Base-by-base conservation (phyloP, 768 basidiomycete species). In the Rhodotorula toruloides region DNA sequence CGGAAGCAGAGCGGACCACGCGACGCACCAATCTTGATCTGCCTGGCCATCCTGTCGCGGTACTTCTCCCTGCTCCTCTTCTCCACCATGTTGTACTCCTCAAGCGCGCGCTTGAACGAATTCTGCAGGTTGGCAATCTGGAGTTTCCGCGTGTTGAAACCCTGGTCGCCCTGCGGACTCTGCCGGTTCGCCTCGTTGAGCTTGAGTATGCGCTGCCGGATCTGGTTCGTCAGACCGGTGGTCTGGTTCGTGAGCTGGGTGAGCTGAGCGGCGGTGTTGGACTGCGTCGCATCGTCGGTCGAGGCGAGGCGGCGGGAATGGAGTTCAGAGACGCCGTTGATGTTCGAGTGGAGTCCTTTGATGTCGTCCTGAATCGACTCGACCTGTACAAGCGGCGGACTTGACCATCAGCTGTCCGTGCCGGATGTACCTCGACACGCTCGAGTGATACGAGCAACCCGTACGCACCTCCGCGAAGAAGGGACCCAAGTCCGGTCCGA, bases 51-150 rank as follows among this genome's bases (percentile, higher is more conserved):
- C 42, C 80, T 70, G 72, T 79, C 78, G 71, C 77, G 76, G 70
- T 81, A 79, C 76, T 80, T 81, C 61, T 79, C 77, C 70, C 80
- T 75, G 57, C 77, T 78, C 72, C 79, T 77, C 74, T 79, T 78
- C 74, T 81, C 80, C 32, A 81, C 78, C 31, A 76, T 71, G 73
- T 80, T 79, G 71, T 81, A 80, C 72, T 80, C 78, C 55, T 81
- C 77, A 50, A 81, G 72, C 48, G 78, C 72, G 31, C 77, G 73
- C 67, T 78, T 78, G 74, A 81, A 81, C 48, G 76, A 74, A 48
- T 76, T 77, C 77, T 80, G 80, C 68, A 79, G 73, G 29, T 74
- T 76, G 50, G 76, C 78, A 48, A 78, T 79, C 72, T 77, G 76
- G 53, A 70, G 42, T 67, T 74, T 73, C 46, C 75, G 60, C 39